These are phyloP conservation scores for Stachybotrys chlorohalonatus DNA, from an alignment of 2,329 filamentous ascomycete genomes.

Conservation along the genomic window DNA sequence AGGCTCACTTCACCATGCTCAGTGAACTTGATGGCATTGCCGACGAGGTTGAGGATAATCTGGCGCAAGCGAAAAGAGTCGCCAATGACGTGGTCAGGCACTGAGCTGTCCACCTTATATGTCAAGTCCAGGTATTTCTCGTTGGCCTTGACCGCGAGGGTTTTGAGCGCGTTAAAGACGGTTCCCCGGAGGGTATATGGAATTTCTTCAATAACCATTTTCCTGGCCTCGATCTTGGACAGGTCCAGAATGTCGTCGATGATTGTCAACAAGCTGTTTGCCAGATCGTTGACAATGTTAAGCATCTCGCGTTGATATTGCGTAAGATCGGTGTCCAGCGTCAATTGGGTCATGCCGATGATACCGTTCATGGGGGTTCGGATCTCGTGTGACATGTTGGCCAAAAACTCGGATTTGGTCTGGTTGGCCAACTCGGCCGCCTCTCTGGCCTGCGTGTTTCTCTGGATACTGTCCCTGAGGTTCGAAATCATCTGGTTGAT, in stretches of 20 bases:
- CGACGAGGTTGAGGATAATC: constrained; percentile 93
- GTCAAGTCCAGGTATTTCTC: constrained; percentile 90
- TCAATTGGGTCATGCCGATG: constrained; percentile 95
- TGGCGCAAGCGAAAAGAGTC: constrained; percentile 94
- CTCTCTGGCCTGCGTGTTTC: constrained; percentile 91
- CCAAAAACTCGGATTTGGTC: constrained; percentile 96
- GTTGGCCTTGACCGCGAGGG: constrained; percentile 92
- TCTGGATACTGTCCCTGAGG: constrained; percentile 87
- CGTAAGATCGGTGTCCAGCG: constrained; percentile 87
- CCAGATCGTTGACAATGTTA: constrained; percentile 94
- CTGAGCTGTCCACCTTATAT: constrained; percentile 86
- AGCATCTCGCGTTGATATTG: constrained; percentile 97
- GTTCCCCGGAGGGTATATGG: constrained; percentile 90
- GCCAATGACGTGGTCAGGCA: constrained; percentile 90
- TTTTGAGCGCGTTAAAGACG: constrained; percentile 96
- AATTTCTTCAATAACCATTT: constrained; percentile 98
- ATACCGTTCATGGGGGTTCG: constrained; percentile 96
- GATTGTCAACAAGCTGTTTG: constrained; percentile 92
- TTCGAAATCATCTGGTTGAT: constrained; percentile 99
- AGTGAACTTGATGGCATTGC: constrained; percentile 98
- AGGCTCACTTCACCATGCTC: constrained; percentile 94
- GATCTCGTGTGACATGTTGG: constrained; percentile 99
- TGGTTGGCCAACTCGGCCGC: constrained; percentile 95
- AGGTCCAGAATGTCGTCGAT: constrained; percentile 77
- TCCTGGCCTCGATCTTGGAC: constrained; percentile 83